These are phyloP conservation scores for Morella rubra DNA, from an alignment of 306 rosid genomes.

Conservation along the genomic window DNA sequence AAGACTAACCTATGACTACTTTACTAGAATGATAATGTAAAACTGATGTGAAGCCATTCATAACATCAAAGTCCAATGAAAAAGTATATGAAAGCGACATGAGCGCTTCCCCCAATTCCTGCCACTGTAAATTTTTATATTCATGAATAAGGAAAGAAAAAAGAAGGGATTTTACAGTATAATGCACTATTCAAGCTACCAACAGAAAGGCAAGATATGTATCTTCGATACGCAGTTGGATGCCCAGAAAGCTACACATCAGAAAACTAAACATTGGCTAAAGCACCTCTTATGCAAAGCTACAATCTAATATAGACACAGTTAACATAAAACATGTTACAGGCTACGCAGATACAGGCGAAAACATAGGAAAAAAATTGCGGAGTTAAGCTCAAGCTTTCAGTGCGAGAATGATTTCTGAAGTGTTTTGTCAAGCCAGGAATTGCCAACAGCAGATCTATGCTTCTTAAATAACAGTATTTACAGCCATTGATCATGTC, in stretches of 20 bases:
- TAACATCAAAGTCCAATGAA: not conserved
- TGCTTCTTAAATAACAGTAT: not conserved
- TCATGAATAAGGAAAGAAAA: not conserved
- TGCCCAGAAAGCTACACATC: not conserved
- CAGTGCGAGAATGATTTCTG: not conserved
- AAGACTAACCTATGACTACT: constrained; percentile 12
- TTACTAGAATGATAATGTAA: constrained; percentile 17
- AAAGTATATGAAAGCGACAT: not conserved
- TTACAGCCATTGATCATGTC: constrained; percentile 3
- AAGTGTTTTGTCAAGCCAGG: constrained; percentile 1
- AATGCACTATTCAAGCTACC: not conserved
- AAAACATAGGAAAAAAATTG: not conserved
- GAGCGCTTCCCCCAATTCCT: not conserved
- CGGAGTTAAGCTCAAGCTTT: not conserved
- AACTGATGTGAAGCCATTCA: constrained; percentile 17
- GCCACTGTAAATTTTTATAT: not conserved
- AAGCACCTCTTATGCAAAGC: not conserved
- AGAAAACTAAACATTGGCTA: not conserved
- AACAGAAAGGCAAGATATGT: not conserved
- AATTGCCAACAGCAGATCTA: not conserved
- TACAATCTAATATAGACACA: not conserved
- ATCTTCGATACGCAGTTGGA: not conserved
- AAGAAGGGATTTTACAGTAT: not conserved
- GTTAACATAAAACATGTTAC: not conserved
- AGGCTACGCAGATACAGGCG: not conserved